A percentile compares a stretch with the other conserved stretches of the same genome.
Evolutionary conservation across 1,139 yeast species (phyloP).

Genomic region (Hyphopichia burtonii): DNA sequence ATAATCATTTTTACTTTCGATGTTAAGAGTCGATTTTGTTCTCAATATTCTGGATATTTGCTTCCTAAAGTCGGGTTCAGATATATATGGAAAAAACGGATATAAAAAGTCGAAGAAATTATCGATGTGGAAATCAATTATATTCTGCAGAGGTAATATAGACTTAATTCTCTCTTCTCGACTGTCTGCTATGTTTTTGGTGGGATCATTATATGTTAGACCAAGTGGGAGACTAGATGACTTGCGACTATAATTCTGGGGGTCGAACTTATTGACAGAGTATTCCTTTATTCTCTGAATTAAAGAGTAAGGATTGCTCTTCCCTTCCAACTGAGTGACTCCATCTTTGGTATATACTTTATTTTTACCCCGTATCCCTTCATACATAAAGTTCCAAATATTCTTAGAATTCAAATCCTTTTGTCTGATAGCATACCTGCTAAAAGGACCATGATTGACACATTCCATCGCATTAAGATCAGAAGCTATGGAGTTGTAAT

Average conservation of each 20-base stretch:
- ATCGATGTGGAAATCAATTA: conserved; percentile 36
- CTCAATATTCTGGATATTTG: conserved; percentile 9
- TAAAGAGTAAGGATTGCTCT: conserved; percentile 2
- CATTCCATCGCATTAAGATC: conserved; percentile 20
- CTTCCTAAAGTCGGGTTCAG: conserved; percentile 22
- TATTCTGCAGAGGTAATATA: conserved; percentile 33
- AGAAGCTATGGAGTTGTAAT: conserved; percentile 27
- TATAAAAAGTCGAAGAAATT: conserved; percentile 37
- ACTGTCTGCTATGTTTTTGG: conserved; percentile 5
- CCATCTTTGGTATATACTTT: not conserved
- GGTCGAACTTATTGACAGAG: conserved; percentile 10
- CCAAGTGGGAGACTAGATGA: conserved; percentile 8
- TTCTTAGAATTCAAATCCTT: conserved; percentile 36
- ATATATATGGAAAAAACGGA: conserved; percentile 43
- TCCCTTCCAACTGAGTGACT: not conserved
- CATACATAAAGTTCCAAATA: conserved; percentile 4
- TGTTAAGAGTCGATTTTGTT: conserved; percentile 10
- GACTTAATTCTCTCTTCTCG: conserved; percentile 17
- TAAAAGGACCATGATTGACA: conserved; percentile 25
- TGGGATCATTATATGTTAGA: conserved; percentile 2
- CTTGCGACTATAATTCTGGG: conserved; percentile 11
- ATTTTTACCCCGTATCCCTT: not conserved
- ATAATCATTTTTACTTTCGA: conserved; percentile 18
- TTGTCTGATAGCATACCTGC: conserved; percentile 33
- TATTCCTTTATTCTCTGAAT: conserved; percentile 11